Conservation (phyloP, 805 yeast genomes). For the Wickerhamiella sorbophila region DNA sequence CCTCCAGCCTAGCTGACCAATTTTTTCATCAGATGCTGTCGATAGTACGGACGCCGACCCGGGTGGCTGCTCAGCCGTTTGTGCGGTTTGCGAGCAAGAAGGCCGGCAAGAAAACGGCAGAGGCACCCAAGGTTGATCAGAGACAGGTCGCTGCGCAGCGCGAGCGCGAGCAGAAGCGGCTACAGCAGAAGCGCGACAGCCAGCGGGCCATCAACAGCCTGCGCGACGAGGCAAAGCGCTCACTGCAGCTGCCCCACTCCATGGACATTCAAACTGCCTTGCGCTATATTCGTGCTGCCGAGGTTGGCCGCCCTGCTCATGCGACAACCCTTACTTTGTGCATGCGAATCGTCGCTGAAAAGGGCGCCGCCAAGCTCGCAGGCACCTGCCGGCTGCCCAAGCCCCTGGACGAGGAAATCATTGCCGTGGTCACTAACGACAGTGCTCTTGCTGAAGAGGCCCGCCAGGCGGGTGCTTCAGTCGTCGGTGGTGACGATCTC, state of each 20-base stretch:
- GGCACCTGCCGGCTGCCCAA: slow-evolving; percentile 65
- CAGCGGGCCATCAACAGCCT: slow-evolving; percentile 16
- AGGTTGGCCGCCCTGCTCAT: slow-evolving; percentile 68
- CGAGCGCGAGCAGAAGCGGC: slow-evolving; percentile 22
- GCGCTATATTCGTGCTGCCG: slow-evolving; percentile 72
- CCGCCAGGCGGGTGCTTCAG: slow-evolving; percentile 41
- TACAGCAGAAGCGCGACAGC: slow-evolving; percentile 19
- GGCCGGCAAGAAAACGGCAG: slow-evolving; percentile 6
- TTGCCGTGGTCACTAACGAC: slow-evolving; percentile 54
- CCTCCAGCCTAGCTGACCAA: neutral
- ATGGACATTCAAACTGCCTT: slow-evolving; percentile 62
- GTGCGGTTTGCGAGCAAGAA: slow-evolving; percentile 8
- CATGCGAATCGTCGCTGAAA: slow-evolving; percentile 51
- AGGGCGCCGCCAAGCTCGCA: slow-evolving; percentile 59
- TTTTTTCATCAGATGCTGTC: neutral
- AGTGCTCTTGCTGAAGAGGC: slow-evolving; percentile 41
- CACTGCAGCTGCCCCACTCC: slow-evolving; percentile 44
- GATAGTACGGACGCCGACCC: neutral
- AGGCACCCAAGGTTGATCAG: slow-evolving; percentile 21
- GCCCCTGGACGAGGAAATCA: slow-evolving; percentile 49
- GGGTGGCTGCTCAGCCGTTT: neutral
- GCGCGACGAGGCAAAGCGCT: slow-evolving; percentile 27
- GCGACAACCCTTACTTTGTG: slow-evolving; percentile 58
- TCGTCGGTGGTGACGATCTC: slow-evolving; percentile 61
- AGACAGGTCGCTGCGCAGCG: slow-evolving; percentile 24